Base-by-base conservation (phyloP, 108 stramenopile genomes). In the Cyclostephanos invisitatus region DNA sequence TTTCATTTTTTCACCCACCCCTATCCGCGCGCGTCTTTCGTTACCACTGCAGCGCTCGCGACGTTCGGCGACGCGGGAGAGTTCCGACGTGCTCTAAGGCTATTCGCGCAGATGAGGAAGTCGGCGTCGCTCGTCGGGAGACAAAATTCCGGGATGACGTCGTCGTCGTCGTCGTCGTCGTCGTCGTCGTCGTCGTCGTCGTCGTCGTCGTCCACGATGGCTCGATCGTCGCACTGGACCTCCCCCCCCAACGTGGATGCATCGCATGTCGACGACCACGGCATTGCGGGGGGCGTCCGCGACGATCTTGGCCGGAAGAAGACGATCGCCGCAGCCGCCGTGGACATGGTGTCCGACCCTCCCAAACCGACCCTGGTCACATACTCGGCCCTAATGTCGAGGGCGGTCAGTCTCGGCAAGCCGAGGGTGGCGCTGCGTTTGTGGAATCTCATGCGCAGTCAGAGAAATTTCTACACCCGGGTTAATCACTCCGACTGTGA, bases 311-410 rank as follows among this genome's bases (percentile, higher is more conserved):
- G n/a, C n/a, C n/a, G n/a, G n/a, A n/a, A n/a, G n/a, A n/a, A n/a
- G n/a, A n/a, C 20, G 51, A 6, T 7, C 10, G 25, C 25, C 10
- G 0, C 55, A 5, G 55, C 27, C 24, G 3, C 8, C 29, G 71
- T 73, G 47, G 54, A 78, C 27, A 38, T 78, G 77, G 62, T 82
- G 5, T 37, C 25, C 38, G 54, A 60, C 35, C 48, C 73, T 35
- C 90, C 91, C 20, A 75, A 68, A 7, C 95, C 95, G 9, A 91
- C 88, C 2, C 70, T 94, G 10, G 92, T 94, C 15, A 91, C 95
- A 7, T 96, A 91, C 58, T 92, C 89, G 3, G 93, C 95, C 10
- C 75, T 96, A 36, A 96, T 96, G 89, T 92, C 91, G 53, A 75
- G 92, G 28, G 92, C 95, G n/a, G 71, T 91, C 6, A 63, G 81